Percentiles rank a stretch among this genome's conserved stretches.
Conservation (phyloP, 192 early-diverging fungal species). For the Bifiguratus adelaidae region DNA sequence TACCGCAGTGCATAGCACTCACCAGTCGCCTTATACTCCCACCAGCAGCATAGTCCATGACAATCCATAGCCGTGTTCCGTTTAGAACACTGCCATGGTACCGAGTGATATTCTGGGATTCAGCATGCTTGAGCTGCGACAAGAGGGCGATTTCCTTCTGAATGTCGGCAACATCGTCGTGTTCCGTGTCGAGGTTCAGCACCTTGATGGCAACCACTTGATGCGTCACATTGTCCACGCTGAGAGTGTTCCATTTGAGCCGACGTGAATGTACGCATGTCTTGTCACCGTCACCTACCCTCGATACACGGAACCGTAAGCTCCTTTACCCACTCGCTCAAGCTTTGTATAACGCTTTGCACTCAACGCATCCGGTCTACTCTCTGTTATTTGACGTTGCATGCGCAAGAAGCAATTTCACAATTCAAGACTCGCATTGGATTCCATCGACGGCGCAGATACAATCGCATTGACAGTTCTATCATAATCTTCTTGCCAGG, state of each 20-base stretch:
- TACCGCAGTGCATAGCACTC: slow-evolving; percentile 7
- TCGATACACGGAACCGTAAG: slow-evolving; percentile 66
- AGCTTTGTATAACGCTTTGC: slow-evolving; percentile 38
- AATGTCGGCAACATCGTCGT: slow-evolving; percentile 93
- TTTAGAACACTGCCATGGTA: slow-evolving; percentile 88
- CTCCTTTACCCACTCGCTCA: slow-evolving; percentile 48
- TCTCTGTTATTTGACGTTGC: too few relatives aligned
- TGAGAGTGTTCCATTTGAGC: slow-evolving; percentile 5
- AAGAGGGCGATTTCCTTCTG: slow-evolving; percentile 89
- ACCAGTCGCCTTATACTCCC: slow-evolving; percentile 81
- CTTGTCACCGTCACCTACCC: slow-evolving; percentile 24
- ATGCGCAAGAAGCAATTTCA: too few relatives aligned
- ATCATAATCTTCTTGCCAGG: too few relatives aligned
- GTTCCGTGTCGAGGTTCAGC: slow-evolving; percentile 91
- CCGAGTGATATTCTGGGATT: slow-evolving; percentile 84
- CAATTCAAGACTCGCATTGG: too few relatives aligned
- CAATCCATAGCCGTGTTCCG: slow-evolving; percentile 93
- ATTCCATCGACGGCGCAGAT: too few relatives aligned
- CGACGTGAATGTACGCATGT: neutral
- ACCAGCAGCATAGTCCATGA: slow-evolving; percentile 96
- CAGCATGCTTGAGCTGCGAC: slow-evolving; percentile 67
- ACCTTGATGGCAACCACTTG: slow-evolving; percentile 95
- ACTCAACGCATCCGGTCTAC: too few relatives aligned
- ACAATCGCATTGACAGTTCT: too few relatives aligned
- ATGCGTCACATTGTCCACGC: slow-evolving; percentile 61